These are phyloP conservation scores for Dimargaris cristalligena DNA, from an alignment of 192 early-diverging fungal species.

Conservation along the genomic window DNA sequence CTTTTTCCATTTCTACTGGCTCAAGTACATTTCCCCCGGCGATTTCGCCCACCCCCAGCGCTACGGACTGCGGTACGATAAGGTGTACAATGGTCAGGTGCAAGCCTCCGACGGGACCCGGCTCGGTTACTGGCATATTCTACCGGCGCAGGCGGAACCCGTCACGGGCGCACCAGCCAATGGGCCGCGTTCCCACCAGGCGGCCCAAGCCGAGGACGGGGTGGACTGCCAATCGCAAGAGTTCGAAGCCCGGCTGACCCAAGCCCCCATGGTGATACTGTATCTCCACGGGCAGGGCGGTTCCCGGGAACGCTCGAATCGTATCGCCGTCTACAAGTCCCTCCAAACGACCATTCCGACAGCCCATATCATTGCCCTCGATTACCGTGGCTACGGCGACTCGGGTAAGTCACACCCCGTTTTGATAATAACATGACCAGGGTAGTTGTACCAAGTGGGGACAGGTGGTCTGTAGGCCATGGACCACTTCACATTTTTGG, in stretches of 20 bases:
- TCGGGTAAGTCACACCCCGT: too few species aligned
- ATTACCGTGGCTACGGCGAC: conserved; percentile 10
- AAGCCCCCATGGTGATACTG: not conserved
- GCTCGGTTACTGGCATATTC: conserved; percentile 7
- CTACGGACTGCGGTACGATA: not conserved
- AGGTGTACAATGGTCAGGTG: not conserved
- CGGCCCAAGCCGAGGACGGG: not conserved
- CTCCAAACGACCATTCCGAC: not conserved
- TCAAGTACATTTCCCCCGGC: not conserved
- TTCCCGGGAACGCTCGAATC: not conserved
- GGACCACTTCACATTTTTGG: too few species aligned
- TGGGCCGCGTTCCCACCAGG: too few species aligned
- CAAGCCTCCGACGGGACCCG: not conserved
- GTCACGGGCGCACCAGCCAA: too few species aligned
- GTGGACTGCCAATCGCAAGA: too few species aligned
- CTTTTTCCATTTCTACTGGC: conserved; percentile 9
- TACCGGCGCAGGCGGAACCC: too few species aligned
- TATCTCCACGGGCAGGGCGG: conserved; percentile 7
- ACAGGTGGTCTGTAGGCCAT: too few species aligned
- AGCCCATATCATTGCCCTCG: conserved; percentile 2
- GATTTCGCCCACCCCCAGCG: conserved; percentile 6
- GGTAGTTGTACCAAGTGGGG: too few species aligned
- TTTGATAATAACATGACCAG: too few species aligned
- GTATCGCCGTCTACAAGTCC: not conserved
- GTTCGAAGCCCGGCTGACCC: not conserved